Evolutionary conservation across 2,329 filamentous ascomycete species (phyloP).

Genomic region (Epichloe scottii): DNA sequence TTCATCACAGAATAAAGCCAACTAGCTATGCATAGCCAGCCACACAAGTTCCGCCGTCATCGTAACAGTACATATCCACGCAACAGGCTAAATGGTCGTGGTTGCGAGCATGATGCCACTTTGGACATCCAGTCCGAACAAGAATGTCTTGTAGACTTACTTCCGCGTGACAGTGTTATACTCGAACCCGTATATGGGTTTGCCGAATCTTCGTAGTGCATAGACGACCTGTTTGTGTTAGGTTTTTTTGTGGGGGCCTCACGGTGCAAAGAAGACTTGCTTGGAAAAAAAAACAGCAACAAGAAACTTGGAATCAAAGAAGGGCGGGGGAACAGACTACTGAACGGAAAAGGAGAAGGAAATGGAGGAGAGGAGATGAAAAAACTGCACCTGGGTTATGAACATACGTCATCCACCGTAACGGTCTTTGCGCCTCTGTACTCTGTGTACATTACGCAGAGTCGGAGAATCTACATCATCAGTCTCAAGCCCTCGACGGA

Average conservation of each 20-base stretch:
- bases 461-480: conserved; percentile 33
- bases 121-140: too few species aligned
- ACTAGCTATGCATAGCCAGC: too few species aligned
- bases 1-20: too few species aligned
- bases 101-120: too few species aligned
- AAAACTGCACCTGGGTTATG: background rate
- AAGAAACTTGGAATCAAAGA: too few species aligned
- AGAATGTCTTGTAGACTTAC: background rate
- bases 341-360: background rate
- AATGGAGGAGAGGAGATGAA: too few species aligned
- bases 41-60: too few species aligned
- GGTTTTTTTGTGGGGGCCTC: background rate
- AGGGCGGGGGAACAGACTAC: background rate
- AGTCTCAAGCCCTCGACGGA: background rate
- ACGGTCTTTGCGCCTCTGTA: conserved; percentile 48
- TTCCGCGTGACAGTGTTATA: conserved; percentile 5
- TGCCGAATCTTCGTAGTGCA: conserved; percentile 33
- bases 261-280: too few species aligned
- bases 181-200: conserved; percentile 47
- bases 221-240: conserved; percentile 36
- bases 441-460: conserved; percentile 39
- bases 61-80: too few species aligned
- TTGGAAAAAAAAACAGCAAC: too few species aligned
- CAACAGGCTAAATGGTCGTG: too few species aligned
- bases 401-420: conserved; percentile 45